These are phyloP conservation scores for Claviceps cyperi DNA, from an alignment of 2,329 filamentous ascomycete species.

Conservation along the genomic window DNA sequence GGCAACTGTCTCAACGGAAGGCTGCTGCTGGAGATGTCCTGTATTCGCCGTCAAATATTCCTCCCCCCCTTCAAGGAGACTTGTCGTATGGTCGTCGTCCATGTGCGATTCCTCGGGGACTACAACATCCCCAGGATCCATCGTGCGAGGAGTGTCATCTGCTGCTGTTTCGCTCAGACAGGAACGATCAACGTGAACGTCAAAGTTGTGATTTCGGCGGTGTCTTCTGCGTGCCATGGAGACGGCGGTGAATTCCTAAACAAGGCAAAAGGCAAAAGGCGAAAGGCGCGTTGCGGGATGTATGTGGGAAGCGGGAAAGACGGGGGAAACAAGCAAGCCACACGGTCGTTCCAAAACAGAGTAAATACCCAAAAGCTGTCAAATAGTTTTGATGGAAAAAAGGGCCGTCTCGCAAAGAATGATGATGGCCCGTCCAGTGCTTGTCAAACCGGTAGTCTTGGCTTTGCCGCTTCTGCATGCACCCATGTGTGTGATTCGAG, in stretches of 20 bases:
- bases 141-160: constrained; percentile 4
- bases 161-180: constrained; percentile 20
- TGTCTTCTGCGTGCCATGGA: constrained; percentile 14
- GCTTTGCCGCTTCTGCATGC: constrained; percentile 1
- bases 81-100: not conserved
- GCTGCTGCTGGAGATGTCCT: not conserved
- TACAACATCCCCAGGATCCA: constrained; percentile 3
- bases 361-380: not conserved
- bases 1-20: not conserved
- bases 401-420: not conserved
- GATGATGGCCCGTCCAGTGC: not conserved
- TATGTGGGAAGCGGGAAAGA: not conserved
- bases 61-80: not conserved
- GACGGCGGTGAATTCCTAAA: not conserved
- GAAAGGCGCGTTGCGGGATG: not conserved
- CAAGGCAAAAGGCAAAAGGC: not conserved
- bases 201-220: constrained; percentile 26
- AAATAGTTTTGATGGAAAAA: not conserved
- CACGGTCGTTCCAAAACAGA: not conserved
- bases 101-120: not conserved
- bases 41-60: not conserved
- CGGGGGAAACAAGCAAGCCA: not conserved
- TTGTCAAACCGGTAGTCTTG: not conserved
- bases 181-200: constrained; percentile 33
- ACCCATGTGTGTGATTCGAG: constrained; percentile 12